These are phyloP conservation scores for Fibroporia radiculosa DNA, from an alignment of 768 basidiomycete species.

Conservation along the genomic window DNA sequence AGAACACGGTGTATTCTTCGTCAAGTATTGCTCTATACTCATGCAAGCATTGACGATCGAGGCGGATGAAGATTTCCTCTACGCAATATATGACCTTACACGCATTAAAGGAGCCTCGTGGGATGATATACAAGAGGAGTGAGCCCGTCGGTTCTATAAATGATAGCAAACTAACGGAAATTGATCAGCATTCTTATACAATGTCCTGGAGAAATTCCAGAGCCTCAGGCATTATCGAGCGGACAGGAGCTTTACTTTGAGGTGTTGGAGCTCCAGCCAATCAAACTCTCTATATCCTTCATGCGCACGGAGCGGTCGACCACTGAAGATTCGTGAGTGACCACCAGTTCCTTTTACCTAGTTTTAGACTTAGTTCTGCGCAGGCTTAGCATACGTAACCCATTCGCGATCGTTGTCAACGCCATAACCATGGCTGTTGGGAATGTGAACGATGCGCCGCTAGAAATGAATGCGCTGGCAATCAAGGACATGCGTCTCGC, in stretches of 20 bases:
- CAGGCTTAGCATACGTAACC: slow-evolving; percentile 78
- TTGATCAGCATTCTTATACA: slow-evolving; percentile 60
- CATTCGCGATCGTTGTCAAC: slow-evolving; percentile 87
- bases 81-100: slow-evolving; percentile 84
- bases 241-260: slow-evolving; percentile 93
- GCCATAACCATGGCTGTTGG: slow-evolving; percentile 95
- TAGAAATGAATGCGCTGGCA: slow-evolving; percentile 88
- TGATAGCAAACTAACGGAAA: slow-evolving; percentile 1
- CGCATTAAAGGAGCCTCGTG: slow-evolving; percentile 90
- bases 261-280: slow-evolving; percentile 88
- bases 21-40: slow-evolving; percentile 94
- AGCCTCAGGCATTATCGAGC: slow-evolving; percentile 54
- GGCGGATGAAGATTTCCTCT: slow-evolving; percentile 95
- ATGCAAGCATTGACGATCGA: slow-evolving; percentile 93
- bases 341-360: background rate
- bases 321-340: slow-evolving; percentile 81
- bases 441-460: slow-evolving; percentile 91
- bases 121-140: slow-evolving; percentile 77
- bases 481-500: slow-evolving; percentile 93
- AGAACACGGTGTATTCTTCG: slow-evolving; percentile 98
- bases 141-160: slow-evolving; percentile 20
- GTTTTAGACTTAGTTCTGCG: background rate
- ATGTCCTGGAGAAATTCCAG: slow-evolving; percentile 57
- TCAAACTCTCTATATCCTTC: slow-evolving; percentile 88
- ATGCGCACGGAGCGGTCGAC: slow-evolving; percentile 94